phyloP scores from a whole-genome alignment of 176 grass and related monocot genomes.

The Bonia amplexicaulis region DNA sequence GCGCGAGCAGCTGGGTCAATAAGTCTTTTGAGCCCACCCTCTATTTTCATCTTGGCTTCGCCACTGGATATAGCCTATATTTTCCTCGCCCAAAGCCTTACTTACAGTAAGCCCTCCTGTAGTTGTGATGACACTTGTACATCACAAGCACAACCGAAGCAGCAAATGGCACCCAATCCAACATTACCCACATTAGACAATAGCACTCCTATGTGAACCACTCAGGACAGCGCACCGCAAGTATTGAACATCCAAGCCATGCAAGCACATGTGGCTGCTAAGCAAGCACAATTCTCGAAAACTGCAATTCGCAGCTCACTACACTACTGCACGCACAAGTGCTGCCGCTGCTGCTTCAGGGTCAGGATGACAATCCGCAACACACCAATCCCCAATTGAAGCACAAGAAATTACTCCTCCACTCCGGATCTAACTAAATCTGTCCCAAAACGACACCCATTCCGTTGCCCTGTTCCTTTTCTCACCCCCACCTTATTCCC shows the following conservation, averaged over 20 bases:
- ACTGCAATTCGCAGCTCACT: neutral
- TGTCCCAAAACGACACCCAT: neutral
- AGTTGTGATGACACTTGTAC: neutral
- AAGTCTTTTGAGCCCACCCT: too few relatives aligned
- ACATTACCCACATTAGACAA: neutral
- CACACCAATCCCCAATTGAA: neutral
- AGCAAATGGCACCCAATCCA: neutral
- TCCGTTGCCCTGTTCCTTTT: too few relatives aligned
- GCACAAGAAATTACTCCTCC: neutral
- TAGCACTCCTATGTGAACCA: neutral
- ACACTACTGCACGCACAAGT: neutral
- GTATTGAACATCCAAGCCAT: neutral
- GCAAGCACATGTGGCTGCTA: neutral
- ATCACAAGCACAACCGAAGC: neutral
- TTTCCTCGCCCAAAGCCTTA: neutral
- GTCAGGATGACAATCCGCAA: neutral
- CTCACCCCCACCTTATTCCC: neutral
- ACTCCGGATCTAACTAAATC: neutral
- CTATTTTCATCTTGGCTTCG: too few relatives aligned
- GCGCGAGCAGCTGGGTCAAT: too few relatives aligned
- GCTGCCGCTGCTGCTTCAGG: neutral
- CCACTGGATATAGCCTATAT: neutral
- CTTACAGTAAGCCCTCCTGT: neutral
- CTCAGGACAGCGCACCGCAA: neutral
- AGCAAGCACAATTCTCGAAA: neutral